Percentiles rank a stretch among this genome's conserved stretches.
phyloP scores from a whole-genome alignment of 352 stramenopile species.

The Blastocystis sp. region DNA sequence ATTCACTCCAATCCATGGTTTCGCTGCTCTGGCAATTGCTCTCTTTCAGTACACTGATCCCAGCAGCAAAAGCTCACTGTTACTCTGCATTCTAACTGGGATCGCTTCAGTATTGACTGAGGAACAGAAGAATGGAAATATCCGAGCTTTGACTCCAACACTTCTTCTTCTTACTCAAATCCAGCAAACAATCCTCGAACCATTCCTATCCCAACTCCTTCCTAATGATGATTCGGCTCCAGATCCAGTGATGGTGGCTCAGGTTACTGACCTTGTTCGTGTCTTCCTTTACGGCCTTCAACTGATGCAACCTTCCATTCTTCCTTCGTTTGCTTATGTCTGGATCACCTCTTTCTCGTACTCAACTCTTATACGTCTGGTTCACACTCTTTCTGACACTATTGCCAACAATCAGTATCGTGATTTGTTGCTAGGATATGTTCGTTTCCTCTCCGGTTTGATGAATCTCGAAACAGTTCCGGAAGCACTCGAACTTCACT shows the following conservation, averaged over 20 bases:
- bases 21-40: neutral
- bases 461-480: neutral
- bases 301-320: neutral
- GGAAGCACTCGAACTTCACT: neutral
- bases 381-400: neutral
- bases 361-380: neutral
- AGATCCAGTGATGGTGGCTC: neutral
- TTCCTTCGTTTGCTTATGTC: neutral
- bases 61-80: neutral
- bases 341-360: neutral
- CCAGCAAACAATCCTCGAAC: neutral
- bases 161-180: neutral
- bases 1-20: neutral
- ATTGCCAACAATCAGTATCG: neutral
- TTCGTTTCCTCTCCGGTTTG: constrained; percentile 23
- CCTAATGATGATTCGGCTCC: neutral
- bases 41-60: constrained; percentile 3
- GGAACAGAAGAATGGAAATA: constrained; percentile 20
- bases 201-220: neutral
- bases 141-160: neutral
- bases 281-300: constrained; percentile 41
- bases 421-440: neutral
- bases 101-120: neutral
- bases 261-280: neutral
- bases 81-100: constrained; percentile 34